Evolutionary conservation across 352 stramenopile genomes (phyloP).

Genomic region (Phytophthora tubulina): DNA sequence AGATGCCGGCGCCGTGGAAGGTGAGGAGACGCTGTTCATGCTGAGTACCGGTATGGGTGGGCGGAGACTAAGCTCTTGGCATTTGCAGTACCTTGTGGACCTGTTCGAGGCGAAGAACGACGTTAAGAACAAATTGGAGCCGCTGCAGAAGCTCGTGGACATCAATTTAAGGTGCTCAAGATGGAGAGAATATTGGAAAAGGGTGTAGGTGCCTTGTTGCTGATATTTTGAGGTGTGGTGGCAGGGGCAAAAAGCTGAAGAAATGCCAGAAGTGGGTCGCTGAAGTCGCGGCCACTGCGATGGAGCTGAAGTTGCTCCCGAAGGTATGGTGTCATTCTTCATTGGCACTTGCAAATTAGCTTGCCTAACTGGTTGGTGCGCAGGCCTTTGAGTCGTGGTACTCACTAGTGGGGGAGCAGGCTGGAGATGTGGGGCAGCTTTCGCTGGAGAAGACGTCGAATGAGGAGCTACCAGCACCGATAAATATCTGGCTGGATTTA

Average conservation of each 20-base stretch:
- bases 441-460: slow-evolving; percentile 64
- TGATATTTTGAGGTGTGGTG: slow-evolving; percentile 9
- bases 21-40: slow-evolving; percentile 31
- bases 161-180: slow-evolving; percentile 69
- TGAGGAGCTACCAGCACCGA: slow-evolving; percentile 62
- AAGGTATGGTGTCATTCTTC: slow-evolving; percentile 33
- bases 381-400: slow-evolving; percentile 86
- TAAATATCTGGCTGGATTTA: slow-evolving; percentile 82
- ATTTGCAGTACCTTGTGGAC: slow-evolving; percentile 75
- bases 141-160: slow-evolving; percentile 75
- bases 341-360: not conserved
- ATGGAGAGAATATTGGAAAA: not conserved
- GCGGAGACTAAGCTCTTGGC: slow-evolving; percentile 11
- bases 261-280: slow-evolving; percentile 83
- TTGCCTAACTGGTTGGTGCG: not conserved
- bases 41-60: not conserved
- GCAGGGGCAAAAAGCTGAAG: slow-evolving; percentile 79
- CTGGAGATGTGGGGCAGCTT: slow-evolving; percentile 41
- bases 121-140: slow-evolving; percentile 67
- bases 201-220: not conserved
- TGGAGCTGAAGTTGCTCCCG: slow-evolving; percentile 60
- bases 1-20: slow-evolving; percentile 85
- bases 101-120: slow-evolving; percentile 68
- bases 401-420: slow-evolving; percentile 57
- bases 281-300: slow-evolving; percentile 67